Base-by-base conservation (phyloP, 768 basidiomycete genomes). In the Agaricus sinodeliciosus region DNA sequence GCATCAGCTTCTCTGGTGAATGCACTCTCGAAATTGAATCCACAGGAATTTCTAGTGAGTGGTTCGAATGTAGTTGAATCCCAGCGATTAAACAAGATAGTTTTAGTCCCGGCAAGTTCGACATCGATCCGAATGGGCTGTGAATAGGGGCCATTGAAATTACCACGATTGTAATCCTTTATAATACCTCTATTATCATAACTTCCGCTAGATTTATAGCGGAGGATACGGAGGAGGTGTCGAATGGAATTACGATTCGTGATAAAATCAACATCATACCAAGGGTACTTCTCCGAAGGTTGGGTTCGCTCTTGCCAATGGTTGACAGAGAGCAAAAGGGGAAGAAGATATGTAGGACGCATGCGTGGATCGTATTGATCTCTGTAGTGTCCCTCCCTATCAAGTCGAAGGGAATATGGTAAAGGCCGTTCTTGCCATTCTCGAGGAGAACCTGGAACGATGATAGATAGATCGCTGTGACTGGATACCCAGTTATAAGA, bases 241-340 rank as follows among this genome's bases (percentile, higher is more conserved):
- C 82, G 73, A 15, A 85, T 65, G 22, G 69, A 69, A 57, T 83
- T 85, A 22, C 85, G 71, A 56, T 84, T 81, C 1, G 81, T 78
- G 58, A 85, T 62, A 39, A 70, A 64, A 47, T 72, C 67, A 43
- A 77, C 67, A 8, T 59, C 54, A 6, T 65, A 26, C 70, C 70
- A 71, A 52, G 70, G 62, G 42, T 69, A 68, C 28, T 43, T 37
- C 18, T 27, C 26, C 28, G 16, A 36, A 27, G 26, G 12, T 15
- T 34, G 40, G 41, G 40, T 43, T 7, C 28, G 49, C 27, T 55
- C 48, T 26, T 34, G 31, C 49, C 47, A 50, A 28, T 57, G n/a
- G n/a, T 57, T 45, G n/a, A 55, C 56, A 12, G 56, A 48, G 4
- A 46, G 39, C 9, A 57, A 15, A 8, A 57, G 43, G 11, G 56